Evolutionary conservation across 306 rosid species (phyloP).

Genomic region (Pyrus communis): DNA sequence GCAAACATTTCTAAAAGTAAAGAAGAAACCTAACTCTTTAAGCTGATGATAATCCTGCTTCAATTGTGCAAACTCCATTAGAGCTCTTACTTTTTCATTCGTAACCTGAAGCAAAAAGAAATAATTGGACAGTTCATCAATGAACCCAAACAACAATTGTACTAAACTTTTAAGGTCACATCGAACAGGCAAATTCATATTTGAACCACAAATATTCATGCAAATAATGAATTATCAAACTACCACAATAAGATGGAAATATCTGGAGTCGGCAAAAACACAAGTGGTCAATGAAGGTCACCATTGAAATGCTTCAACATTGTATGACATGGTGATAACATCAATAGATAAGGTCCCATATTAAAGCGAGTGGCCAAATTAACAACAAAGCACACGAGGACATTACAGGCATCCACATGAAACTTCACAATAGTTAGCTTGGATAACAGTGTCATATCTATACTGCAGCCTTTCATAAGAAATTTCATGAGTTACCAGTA

Average conservation of each 20-base stretch:
- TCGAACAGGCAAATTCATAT: neutral
- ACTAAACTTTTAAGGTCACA: neutral
- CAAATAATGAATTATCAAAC: neutral
- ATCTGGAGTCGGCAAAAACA: neutral
- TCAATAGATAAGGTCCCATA: neutral
- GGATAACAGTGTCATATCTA: neutral
- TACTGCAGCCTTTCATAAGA: neutral
- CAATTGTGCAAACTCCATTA: constrained; percentile 78
- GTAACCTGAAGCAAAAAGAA: constrained; percentile 60
- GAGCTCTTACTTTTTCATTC: constrained; percentile 89
- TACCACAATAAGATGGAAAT: neutral
- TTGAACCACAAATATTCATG: neutral
- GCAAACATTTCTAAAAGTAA: constrained; percentile 13
- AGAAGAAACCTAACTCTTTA: constrained; percentile 52
- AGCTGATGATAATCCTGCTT: constrained; percentile 76
- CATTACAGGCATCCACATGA: neutral
- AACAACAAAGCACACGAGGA: neutral
- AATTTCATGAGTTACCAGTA: neutral
- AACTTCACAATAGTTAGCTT: neutral
- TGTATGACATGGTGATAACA: neutral
- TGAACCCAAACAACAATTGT: neutral
- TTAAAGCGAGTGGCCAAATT: neutral
- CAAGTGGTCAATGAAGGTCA: neutral
- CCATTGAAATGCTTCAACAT: neutral
- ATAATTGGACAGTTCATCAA: constrained; percentile 15